Conservation (phyloP, 2,329 filamentous ascomycete species). For the Chrysoporthe puriensis region DNA sequence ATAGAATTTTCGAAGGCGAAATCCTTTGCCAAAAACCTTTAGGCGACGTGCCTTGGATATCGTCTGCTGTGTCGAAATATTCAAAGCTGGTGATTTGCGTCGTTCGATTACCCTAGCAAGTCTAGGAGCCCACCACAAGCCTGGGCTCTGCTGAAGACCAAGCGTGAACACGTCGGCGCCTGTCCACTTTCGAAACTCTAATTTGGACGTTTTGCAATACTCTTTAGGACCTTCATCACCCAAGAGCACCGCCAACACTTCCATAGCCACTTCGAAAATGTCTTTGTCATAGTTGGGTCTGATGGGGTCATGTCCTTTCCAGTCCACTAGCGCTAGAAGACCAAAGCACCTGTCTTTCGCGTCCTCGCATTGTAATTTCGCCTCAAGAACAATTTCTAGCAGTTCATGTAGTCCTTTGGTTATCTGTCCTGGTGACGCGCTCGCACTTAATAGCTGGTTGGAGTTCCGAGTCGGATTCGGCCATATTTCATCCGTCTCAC, state of each 20-base stretch:
- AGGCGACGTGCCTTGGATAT: too few relatives aligned
- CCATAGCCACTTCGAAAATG: background rate
- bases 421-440: too few relatives aligned
- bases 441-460: background rate
- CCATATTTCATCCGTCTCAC: background rate
- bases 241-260: background rate
- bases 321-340: background rate
- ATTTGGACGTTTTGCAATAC: background rate
- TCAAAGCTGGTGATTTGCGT: background rate
- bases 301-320: background rate
- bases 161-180: background rate
- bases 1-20: too few relatives aligned
- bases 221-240: background rate
- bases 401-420: background rate
- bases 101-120: background rate
- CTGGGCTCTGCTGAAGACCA: background rate
- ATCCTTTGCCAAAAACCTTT: too few relatives aligned
- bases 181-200: background rate
- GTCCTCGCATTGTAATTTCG: background rate
- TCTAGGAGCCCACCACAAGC: background rate
- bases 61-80: too few relatives aligned
- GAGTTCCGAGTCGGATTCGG: background rate
- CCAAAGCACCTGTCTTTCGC: conserved; percentile 3
- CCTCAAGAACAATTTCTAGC: background rate
- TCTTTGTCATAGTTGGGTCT: conserved; percentile 4